These are phyloP conservation scores for Saccharomycopsis synnaedendra DNA, from an alignment of 805 yeast genomes.

Conservation along the genomic window DNA sequence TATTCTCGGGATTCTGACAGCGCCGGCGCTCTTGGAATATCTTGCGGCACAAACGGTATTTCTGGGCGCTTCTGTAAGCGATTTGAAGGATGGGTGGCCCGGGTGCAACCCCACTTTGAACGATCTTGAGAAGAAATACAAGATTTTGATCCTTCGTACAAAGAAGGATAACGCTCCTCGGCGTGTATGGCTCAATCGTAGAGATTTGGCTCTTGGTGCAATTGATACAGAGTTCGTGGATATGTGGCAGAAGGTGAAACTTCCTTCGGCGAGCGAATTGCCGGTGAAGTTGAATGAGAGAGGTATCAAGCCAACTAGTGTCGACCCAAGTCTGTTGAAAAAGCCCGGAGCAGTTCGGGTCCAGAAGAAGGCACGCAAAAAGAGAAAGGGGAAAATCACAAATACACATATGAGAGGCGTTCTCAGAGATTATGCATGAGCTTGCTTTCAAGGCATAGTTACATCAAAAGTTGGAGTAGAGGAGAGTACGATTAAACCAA, in stretches of 20 bases:
- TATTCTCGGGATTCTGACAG: slow-evolving; percentile 74
- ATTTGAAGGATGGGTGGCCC: slow-evolving; percentile 85
- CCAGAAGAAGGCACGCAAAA: slow-evolving; percentile 78
- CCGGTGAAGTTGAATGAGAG: slow-evolving; percentile 68
- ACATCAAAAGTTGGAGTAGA: too few relatives aligned
- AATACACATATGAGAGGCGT: slow-evolving; percentile 96
- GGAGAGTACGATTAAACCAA: too few relatives aligned
- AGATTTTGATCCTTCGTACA: slow-evolving; percentile 74
- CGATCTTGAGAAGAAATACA: slow-evolving; percentile 64
- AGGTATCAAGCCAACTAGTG: slow-evolving; percentile 93
- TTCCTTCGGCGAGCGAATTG: slow-evolving; percentile 75
- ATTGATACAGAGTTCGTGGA: slow-evolving; percentile 74
- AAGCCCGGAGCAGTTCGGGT: slow-evolving; percentile 43
- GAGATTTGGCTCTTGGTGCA: slow-evolving; percentile 41
- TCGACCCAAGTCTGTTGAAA: slow-evolving; percentile 91
- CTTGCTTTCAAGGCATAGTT: too few relatives aligned
- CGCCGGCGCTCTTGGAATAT: slow-evolving; percentile 63
- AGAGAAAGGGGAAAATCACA: slow-evolving; percentile 88
- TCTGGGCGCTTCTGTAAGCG: slow-evolving; percentile 77
- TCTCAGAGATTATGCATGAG: slow-evolving; percentile 58
- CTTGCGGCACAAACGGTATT: slow-evolving; percentile 76
- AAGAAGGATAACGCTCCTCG: slow-evolving; percentile 93
- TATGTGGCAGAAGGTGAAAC: slow-evolving; percentile 68
- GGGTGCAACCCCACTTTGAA: slow-evolving; percentile 73
- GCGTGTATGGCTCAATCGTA: slow-evolving; percentile 75